Evolutionary conservation across 2,329 filamentous ascomycete species (phyloP), one percentile per base, ranked within the genome.

Genomic region (Colletotrichum eleusines): DNA sequence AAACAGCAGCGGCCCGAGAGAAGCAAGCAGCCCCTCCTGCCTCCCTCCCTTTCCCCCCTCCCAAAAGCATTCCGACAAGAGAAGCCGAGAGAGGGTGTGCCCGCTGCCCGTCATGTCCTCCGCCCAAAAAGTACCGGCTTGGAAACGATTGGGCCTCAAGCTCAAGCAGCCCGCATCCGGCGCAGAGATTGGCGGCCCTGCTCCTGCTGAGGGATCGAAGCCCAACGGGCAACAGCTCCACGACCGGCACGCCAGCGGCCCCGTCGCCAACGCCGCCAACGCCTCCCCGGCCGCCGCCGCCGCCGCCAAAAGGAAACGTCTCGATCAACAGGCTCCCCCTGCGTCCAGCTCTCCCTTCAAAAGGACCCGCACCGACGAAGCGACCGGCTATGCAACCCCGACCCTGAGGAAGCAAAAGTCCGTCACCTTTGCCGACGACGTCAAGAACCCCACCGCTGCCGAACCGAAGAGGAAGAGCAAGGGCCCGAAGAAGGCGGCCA

Each of bases 81-180:
- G 54, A 51, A 51, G 20, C 40, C 51, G 16, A 42, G 60, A 71
- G 69, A 73, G 71, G 69, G 69, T 71, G 68, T 72, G 67, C 55
- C 70, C 72, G 65, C 76, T 78, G 73, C 76, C 74, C 75, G 80
- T 75, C 78, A 85, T 85, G 82, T 83, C 82, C 75, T 78, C 82
- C 76, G 79, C 77, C 75, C 79, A 80, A 75, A 79, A 77, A 75
- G 81, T 86, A 73, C 87, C 88, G 68, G 87, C 87, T 73, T 89
- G 88, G 87, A 89, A 89, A 78, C 85, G 86, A 83, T 85, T 89
- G 84, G 88, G 88, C 80, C 85, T 89, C 78, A 89, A 89, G 83
- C 87, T 89, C 80, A 89, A 89, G 80, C 77, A 76, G 67, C 75
- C 77, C 74, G 76, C 77, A 73, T 72, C 69, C 61, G 69, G 66